phyloP scores from a whole-genome alignment of 495 filamentous ascomycete genomes.

The Aspergillus hancockii region DNA sequence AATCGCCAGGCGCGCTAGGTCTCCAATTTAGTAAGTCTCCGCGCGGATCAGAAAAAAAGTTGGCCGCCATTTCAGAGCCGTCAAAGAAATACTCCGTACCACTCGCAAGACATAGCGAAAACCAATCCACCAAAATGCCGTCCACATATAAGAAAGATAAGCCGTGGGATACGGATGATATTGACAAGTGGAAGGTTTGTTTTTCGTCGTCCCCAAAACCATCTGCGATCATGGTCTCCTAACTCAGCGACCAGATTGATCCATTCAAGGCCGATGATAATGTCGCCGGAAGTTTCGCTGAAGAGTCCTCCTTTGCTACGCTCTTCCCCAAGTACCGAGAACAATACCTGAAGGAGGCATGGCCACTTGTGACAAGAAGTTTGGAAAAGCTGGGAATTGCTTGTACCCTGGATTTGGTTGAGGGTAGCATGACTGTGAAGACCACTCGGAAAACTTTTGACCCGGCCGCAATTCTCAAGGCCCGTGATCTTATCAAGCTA shows the following conservation, averaged over 20 bases:
- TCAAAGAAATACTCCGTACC: conserved; percentile 21
- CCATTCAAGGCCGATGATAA: conserved; percentile 86
- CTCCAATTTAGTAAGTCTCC: conserved; percentile 35
- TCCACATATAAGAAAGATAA: conserved; percentile 94
- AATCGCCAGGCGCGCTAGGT: conserved; percentile 14
- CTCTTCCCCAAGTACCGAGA: conserved; percentile 99
- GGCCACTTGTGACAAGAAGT: conserved; percentile 77
- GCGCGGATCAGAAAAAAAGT: conserved; percentile 41
- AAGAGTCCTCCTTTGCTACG: conserved; percentile 88
- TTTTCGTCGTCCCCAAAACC: neutral
- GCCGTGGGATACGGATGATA: conserved; percentile 96
- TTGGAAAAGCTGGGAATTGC: conserved; percentile 82
- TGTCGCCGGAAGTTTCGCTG: conserved; percentile 77
- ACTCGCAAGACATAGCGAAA: conserved; percentile 10
- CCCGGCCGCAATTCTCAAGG: conserved; percentile 91
- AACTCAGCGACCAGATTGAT: conserved; percentile 57
- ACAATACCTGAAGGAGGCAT: conserved; percentile 86
- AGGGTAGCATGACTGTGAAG: conserved; percentile 94
- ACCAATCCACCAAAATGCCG: conserved; percentile 63
- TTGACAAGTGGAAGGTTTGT: conserved; percentile 91
- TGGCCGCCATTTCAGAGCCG: conserved; percentile 35
- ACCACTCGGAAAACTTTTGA: conserved; percentile 95
- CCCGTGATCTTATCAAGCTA: conserved; percentile 90
- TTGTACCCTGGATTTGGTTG: conserved; percentile 89
- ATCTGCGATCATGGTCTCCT: conserved; percentile 1